Evolutionary conservation across 257 asterid genomes (phyloP), one percentile per base, ranked within the genome.

Genomic region (Lavandula angustifolia): DNA sequence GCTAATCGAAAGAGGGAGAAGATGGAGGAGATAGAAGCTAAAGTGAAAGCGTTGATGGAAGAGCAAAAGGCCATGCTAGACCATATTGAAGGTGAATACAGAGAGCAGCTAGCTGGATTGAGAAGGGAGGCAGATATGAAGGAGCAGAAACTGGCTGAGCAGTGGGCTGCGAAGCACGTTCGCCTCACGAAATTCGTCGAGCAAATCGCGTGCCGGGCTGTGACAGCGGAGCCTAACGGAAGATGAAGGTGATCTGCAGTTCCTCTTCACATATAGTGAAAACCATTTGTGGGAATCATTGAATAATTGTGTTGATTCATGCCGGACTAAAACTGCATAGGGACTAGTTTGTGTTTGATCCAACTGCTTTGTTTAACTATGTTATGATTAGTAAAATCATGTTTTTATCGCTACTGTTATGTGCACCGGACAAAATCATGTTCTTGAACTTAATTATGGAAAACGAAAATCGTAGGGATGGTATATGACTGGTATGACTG

Each of bases 111-210:
- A 3, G 88, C 86, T 0, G 94, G 95, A 4, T 55, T 92, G 75
- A 81, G 96, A 69, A 76, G 94, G 57, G 99, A 92, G 46, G 97
- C 99, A 0, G 97, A 92, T 50, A 78, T 77, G 9, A 92, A 89
- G 65, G 99, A 92, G 76, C 96, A 85, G 81, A 90, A 92, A 59
- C 60, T 92, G 73, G 92, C 94, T 0, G 97, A 92, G 74, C 97
- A 90, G 47, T 92, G 97, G 99, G 84, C 92, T 2, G 85, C 90
- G 0, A 92, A 85, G 76, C 95, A 92, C 73, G 3, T 71, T 1
- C 91, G 87, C 42, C 75, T 92, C 14, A 74, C 84, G 0, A 82
- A 71, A 79, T 84, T 88, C 64, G 85, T 92, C 11, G 95, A 92
- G 68, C 95, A 85, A 72, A 79, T 84, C 77, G 95, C 95, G 6